These are phyloP conservation scores for Pseudogymnoascus sp. DNA, from an alignment of 2,329 filamentous ascomycete species.

Conservation along the genomic window DNA sequence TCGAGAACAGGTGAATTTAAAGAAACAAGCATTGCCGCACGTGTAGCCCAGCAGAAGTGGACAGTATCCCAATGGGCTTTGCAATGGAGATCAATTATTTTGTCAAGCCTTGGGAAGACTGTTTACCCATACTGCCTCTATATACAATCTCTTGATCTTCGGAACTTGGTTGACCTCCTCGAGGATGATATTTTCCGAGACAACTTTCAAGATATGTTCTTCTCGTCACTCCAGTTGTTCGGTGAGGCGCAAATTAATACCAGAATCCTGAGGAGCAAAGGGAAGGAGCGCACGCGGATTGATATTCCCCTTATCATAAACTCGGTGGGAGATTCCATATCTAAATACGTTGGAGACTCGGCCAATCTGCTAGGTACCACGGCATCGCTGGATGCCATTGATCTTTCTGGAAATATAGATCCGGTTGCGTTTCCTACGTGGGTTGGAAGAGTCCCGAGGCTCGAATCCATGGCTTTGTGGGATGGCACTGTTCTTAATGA, in stretches of 20 bases:
- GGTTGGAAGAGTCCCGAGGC: slow-evolving; percentile 49
- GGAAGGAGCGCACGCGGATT: slow-evolving; percentile 23
- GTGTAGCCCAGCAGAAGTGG: slow-evolving; percentile 16
- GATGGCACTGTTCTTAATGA: slow-evolving; percentile 53
- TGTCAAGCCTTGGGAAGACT: slow-evolving; percentile 56
- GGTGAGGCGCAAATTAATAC: slow-evolving; percentile 26
- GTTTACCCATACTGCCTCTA: slow-evolving; percentile 64
- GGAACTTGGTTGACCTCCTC: slow-evolving; percentile 53
- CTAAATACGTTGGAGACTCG: slow-evolving; percentile 39
- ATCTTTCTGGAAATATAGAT: slow-evolving; percentile 49
- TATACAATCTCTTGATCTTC: slow-evolving; percentile 56
- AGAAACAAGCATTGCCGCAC: slow-evolving; percentile 16
- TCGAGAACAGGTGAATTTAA: slow-evolving; percentile 13
- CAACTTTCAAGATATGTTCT: slow-evolving; percentile 31
- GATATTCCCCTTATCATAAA: slow-evolving; percentile 33
- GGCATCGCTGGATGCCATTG: slow-evolving; percentile 42
- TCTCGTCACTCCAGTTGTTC: slow-evolving; percentile 27
- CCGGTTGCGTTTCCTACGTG: slow-evolving; percentile 47
- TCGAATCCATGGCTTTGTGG: slow-evolving; percentile 53
- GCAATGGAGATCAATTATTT: slow-evolving; percentile 61
- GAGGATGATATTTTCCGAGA: slow-evolving; percentile 39
- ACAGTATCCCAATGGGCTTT: slow-evolving; percentile 47
- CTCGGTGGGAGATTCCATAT: slow-evolving; percentile 51
- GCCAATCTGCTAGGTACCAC: slow-evolving; percentile 37
- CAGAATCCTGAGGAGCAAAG: slow-evolving; percentile 23